Conservation (phyloP, 176 grass and related monocot species). For the Triticum urartu region DNA sequence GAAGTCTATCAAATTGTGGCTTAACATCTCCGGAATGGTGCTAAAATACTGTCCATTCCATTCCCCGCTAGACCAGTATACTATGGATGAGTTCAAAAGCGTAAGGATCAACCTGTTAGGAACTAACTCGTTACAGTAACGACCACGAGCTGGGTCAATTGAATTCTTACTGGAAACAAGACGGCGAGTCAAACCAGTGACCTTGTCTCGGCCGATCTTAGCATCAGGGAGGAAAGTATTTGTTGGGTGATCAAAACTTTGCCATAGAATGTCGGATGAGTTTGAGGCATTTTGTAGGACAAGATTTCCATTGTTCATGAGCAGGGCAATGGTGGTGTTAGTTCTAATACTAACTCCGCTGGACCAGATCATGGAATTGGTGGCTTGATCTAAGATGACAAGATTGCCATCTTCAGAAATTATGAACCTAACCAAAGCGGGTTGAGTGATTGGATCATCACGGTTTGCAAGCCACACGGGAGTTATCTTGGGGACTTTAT, state of each 20-base stretch:
- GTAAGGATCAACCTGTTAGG: background rate
- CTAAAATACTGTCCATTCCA: slow-evolving; percentile 52
- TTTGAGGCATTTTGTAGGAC: slow-evolving; percentile 7
- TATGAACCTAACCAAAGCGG: background rate
- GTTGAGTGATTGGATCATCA: background rate
- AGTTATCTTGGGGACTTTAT: background rate
- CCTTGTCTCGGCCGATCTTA: slow-evolving; percentile 42
- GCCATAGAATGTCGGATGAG: slow-evolving; percentile 14
- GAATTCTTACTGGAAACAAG: slow-evolving; percentile 39
- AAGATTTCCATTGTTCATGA: slow-evolving; percentile 21
- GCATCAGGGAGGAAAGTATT: slow-evolving; percentile 31
- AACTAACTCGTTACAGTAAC: slow-evolving; percentile 20
- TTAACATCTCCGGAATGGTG: slow-evolving; percentile 14
- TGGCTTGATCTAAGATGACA: background rate
- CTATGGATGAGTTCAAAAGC: slow-evolving; percentile 17
- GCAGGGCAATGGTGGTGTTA: background rate
- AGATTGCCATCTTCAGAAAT: slow-evolving; percentile 10
- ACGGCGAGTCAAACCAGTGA: slow-evolving; percentile 22
- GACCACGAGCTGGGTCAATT: slow-evolving; percentile 32
- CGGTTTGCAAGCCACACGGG: background rate
- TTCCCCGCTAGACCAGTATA: slow-evolving; percentile 32
- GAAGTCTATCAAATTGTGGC: background rate
- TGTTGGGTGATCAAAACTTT: slow-evolving; percentile 47
- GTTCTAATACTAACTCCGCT: background rate
- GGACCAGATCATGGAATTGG: background rate